Evolutionary conservation across 2,329 filamentous ascomycete genomes (phyloP).

Genomic region (Ophiostoma novo-ulmi): DNA sequence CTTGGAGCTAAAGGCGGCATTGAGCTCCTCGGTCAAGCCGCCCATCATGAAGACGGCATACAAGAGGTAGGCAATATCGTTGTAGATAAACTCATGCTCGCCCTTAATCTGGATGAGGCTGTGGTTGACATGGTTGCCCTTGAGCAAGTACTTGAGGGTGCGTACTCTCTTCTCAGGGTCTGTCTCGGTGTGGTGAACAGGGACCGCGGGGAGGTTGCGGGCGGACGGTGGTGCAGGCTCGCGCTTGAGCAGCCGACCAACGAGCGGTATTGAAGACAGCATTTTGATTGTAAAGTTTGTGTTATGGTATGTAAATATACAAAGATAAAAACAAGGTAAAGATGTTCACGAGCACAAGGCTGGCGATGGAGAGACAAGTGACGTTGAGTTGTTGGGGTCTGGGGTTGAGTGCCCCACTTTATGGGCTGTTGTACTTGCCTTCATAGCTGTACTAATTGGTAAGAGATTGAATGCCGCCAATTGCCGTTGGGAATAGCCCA

Average conservation of each 20-base stretch:
- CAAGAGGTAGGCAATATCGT: constrained; percentile 77
- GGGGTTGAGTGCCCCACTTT: not conserved
- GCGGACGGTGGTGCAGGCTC: constrained; percentile 31
- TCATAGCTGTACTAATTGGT: not conserved
- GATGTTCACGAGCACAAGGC: not conserved
- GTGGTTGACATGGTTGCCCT: constrained; percentile 87
- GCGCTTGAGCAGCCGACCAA: constrained; percentile 30
- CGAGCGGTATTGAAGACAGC: constrained; percentile 29
- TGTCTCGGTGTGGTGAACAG: constrained; percentile 75
- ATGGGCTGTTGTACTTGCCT: not conserved
- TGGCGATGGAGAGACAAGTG: not conserved
- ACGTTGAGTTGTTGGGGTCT: constrained; percentile 15
- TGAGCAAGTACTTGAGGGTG: constrained; percentile 83
- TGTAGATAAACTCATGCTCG: constrained; percentile 54
- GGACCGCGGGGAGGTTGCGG: constrained; percentile 60
- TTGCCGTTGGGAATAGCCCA: not conserved
- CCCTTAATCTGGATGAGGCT: constrained; percentile 56
- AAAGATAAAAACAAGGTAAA: not conserved
- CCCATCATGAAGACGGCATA: constrained; percentile 82
- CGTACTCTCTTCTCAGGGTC: constrained; percentile 71
- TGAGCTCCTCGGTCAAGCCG: constrained; percentile 65
- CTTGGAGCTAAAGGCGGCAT: constrained; percentile 74
- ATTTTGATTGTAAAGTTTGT: constrained; percentile 26
- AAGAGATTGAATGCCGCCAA: not conserved
- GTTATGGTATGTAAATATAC: not conserved